Percentiles rank a stretch among this genome's conserved stretches.
These are phyloP conservation scores for Gossypioides kirkii DNA, from an alignment of 345 rosid genomes.

Conservation along the genomic window DNA sequence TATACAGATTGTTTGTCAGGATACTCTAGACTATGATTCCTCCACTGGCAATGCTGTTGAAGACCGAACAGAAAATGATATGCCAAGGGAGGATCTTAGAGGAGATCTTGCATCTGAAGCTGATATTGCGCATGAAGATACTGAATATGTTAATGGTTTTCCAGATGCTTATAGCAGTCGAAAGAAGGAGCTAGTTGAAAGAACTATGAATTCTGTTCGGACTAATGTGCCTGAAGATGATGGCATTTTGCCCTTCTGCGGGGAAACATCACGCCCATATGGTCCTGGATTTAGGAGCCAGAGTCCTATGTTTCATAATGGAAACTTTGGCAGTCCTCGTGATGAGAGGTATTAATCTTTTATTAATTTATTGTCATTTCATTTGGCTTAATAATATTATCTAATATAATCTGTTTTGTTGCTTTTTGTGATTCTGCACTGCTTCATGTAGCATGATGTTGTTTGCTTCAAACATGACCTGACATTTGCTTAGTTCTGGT, in stretches of 20 bases:
- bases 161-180: slow-evolving; percentile 25
- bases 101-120: slow-evolving; percentile 36
- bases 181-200: slow-evolving; percentile 33
- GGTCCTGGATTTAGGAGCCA: slow-evolving; percentile 36
- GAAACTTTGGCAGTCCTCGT: slow-evolving; percentile 29
- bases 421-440: background rate
- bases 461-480: background rate
- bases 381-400: background rate
- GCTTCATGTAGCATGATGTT: background rate
- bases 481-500: background rate
- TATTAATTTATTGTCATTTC: background rate
- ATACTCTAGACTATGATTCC: slow-evolving; percentile 48
- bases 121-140: slow-evolving; percentile 22
- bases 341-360: slow-evolving; percentile 23
- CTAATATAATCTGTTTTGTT: background rate
- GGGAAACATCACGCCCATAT: slow-evolving; percentile 27
- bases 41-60: slow-evolving; percentile 36
- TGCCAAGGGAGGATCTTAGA: slow-evolving; percentile 32
- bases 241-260: slow-evolving; percentile 24
- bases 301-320: slow-evolving; percentile 26
- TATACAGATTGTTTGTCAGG: slow-evolving; percentile 81
- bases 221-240: slow-evolving; percentile 44
- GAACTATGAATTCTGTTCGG: slow-evolving; percentile 27
- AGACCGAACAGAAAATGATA: slow-evolving; percentile 34
- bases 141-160: slow-evolving; percentile 32